Base-by-base conservation (phyloP, 2,329 filamentous ascomycete species). In the Lecanoromycetidae sp. region DNA sequence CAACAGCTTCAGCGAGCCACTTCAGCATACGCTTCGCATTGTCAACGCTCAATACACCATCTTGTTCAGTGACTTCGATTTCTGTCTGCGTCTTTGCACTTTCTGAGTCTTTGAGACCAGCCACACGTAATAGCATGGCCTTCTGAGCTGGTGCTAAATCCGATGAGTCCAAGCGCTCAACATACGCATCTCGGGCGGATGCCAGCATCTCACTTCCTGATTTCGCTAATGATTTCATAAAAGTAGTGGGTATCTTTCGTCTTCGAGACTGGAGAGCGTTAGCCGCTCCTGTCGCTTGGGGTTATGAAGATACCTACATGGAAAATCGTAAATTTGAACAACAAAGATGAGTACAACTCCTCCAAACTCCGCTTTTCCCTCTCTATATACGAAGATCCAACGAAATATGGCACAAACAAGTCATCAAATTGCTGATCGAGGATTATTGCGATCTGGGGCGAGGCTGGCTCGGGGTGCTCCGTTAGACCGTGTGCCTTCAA, bases 11-110 rank as follows among this genome's bases (percentile, higher is more conserved):
- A 2, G 91, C 91, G 33, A 98, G 71, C 91, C 91, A 98, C 61
- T 86, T 93, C 51, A 98, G 75, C 88, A 98, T 98, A 48, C 91
- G 78, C 67, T 96, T 96, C n/a, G 88, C 86, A 61, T 84, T 87
- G n/a, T 79, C 72, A 4, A 93, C 71, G 55, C 81, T 90, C 22
- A 96, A 70, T 48, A 79, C 73, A 27, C 91, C 91, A 58, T 98
- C 90, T 59, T 90, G 80, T 50, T 96, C 91, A 0, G 82, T 81
- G 26, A 96, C 84, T 60, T 94, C 88, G 49, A 94, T 87, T 44
- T 94, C 88, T 55, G 84, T 82, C 63, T 86, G 84, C 58, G 82
- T 81, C 47, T 79, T 79, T 20, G 62, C 59, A 54, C 76, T 79
- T 52, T 81, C 80, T 41, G 84, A 78, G 53, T 88, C 81, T 54